Evolutionary conservation across 495 filamentous ascomycete genomes (phyloP).

Genomic region (Lasiosphaeria ovina): DNA sequence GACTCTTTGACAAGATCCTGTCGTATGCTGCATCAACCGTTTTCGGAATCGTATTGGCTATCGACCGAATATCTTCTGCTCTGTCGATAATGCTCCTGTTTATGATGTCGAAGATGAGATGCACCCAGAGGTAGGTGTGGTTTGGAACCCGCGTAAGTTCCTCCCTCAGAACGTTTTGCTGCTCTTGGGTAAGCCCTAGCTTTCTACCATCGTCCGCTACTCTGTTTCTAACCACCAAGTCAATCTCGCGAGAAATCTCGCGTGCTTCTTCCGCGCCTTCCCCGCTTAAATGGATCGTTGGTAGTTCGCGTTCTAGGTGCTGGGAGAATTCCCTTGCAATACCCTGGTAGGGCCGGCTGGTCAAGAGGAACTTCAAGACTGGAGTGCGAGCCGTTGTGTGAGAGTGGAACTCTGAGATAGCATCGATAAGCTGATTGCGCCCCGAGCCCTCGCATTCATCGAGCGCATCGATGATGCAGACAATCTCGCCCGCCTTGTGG

Average conservation of each 20-base stretch:
- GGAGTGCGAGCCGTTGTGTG: neutral
- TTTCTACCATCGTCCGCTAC: neutral
- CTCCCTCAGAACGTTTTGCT: neutral
- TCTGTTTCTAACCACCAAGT: conserved; percentile 9
- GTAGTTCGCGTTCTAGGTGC: conserved; percentile 17
- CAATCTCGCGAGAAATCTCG: conserved; percentile 14
- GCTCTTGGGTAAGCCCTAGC: neutral
- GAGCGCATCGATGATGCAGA: conserved; percentile 52
- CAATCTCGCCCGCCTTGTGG: conserved; percentile 38
- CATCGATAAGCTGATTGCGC: conserved; percentile 11
- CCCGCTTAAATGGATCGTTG: conserved; percentile 39
- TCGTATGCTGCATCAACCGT: no score
- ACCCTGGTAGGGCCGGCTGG: conserved; percentile 46
- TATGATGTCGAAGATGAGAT: conserved; percentile 10
- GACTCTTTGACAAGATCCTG: no score
- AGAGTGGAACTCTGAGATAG: neutral
- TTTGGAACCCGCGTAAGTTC: neutral
- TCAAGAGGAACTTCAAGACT: conserved; percentile 48
- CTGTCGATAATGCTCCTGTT: neutral
- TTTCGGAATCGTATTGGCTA: no score
- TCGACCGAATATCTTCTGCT: neutral
- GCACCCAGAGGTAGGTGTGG: conserved; percentile 16
- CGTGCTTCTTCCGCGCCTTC: conserved; percentile 3
- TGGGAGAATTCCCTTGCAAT: conserved; percentile 36
- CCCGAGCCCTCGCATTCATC: conserved; percentile 34